Conservation (phyloP, 768 basidiomycete species). For the Chalciporus pseudorubinellus region DNA sequence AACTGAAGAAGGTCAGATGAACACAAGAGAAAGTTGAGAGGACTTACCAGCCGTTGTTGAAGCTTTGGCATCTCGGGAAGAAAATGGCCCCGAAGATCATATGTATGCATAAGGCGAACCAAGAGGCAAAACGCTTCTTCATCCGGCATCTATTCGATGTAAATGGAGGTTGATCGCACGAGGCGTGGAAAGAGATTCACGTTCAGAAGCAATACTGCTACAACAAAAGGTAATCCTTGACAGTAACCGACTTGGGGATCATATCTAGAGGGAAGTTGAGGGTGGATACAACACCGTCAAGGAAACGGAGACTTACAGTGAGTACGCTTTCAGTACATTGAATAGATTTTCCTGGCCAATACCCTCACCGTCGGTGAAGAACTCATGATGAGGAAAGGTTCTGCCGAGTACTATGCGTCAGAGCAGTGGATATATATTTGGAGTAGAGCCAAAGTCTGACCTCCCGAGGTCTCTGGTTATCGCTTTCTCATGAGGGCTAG, state of each 20-base stretch:
- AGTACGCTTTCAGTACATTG: slow-evolving; percentile 97
- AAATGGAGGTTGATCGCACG: not conserved
- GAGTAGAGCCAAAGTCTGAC: slow-evolving; percentile 32
- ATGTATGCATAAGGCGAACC: slow-evolving; percentile 93
- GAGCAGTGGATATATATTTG: slow-evolving; percentile 5
- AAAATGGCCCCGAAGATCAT: slow-evolving; percentile 94
- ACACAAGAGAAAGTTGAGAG: not conserved
- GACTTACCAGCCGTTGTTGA: slow-evolving; percentile 80
- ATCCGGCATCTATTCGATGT: slow-evolving; percentile 83
- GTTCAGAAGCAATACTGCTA: slow-evolving; percentile 88
- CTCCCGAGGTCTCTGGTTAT: slow-evolving; percentile 91
- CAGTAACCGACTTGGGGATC: slow-evolving; percentile 96
- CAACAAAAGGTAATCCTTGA: slow-evolving; percentile 95
- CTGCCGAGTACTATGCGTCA: slow-evolving; percentile 35
- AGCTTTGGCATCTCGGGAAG: slow-evolving; percentile 99
- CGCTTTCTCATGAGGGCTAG: slow-evolving; percentile 89
- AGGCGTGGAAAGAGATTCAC: slow-evolving; percentile 43
- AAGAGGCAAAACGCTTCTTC: slow-evolving; percentile 97
- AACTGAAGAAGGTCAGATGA: slow-evolving; percentile 41
- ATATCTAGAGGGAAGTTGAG: slow-evolving; percentile 48
- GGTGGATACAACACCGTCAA: not conserved
- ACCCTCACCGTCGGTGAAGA: slow-evolving; percentile 92
- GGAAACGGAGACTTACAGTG: slow-evolving; percentile 54
- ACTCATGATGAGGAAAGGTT: slow-evolving; percentile 96
- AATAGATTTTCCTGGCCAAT: slow-evolving; percentile 97